Conservation (phyloP, 225 moss, liverwort and hornwort genomes). For the Neckera pumila region DNA sequence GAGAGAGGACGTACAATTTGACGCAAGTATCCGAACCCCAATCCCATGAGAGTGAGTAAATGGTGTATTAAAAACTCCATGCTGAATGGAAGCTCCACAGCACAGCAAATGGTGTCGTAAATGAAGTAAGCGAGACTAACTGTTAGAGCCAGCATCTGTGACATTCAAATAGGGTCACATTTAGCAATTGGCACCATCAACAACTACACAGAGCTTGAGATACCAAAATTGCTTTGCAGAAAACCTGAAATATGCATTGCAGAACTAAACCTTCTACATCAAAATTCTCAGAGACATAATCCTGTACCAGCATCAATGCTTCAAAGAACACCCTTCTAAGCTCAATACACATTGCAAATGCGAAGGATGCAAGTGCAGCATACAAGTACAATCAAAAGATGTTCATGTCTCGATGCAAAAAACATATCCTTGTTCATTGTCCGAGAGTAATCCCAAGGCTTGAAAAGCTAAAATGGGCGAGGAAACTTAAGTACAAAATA, state of each 20-base stretch:
- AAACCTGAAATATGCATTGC: not conserved
- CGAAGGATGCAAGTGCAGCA: not conserved
- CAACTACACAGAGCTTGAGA: not conserved
- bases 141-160: conserved; percentile 75
- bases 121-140: conserved; percentile 88
- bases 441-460: not conserved
- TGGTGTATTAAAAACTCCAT: conserved; percentile 65
- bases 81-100: conserved; percentile 69
- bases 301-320: not conserved
- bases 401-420: not conserved
- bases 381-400: not conserved
- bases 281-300: not conserved
- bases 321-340: not conserved
- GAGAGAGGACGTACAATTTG: conserved; percentile 27
- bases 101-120: conserved; percentile 87
- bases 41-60: conserved; percentile 55
- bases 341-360: not conserved
- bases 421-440: not conserved
- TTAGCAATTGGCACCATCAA: not conserved
- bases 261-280: not conserved
- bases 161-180: not conserved
- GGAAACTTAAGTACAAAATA: not conserved
- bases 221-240: not conserved
- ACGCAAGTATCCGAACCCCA: conserved; percentile 56
- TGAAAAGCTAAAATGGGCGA: not conserved